These are phyloP conservation scores for Microthlaspi erraticum DNA, from an alignment of 345 rosid species.

Conservation along the genomic window DNA sequence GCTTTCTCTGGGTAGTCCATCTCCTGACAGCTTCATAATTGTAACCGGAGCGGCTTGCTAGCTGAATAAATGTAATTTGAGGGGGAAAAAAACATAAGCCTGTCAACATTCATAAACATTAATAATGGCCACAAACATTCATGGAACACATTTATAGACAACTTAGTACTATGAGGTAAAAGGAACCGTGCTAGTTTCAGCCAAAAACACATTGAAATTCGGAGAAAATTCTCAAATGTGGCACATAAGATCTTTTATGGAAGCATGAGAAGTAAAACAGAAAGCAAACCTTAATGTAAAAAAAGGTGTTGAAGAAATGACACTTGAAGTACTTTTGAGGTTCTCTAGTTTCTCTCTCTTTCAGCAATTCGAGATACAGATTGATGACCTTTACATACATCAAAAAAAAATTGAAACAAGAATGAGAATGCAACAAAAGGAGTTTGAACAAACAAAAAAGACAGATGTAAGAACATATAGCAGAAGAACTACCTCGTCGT, in stretches of 20 bases:
- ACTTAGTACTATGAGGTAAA: not conserved
- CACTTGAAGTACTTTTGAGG: constrained; percentile 79
- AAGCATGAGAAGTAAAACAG: not conserved
- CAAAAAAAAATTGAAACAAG: constrained; percentile 8
- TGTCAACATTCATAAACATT: not conserved
- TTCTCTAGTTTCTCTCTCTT: constrained; percentile 87
- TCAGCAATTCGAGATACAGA: constrained; percentile 80
- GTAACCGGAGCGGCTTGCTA: constrained; percentile 50
- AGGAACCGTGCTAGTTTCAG: not conserved
- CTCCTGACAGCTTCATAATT: constrained; percentile 78
- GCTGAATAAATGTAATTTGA: constrained; percentile 49
- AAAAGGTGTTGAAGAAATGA: constrained; percentile 89
- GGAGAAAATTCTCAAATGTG: not conserved
- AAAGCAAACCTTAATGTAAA: constrained; percentile 77
- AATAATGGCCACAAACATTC: not conserved
- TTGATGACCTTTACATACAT: constrained; percentile 72
- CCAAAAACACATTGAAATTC: not conserved
- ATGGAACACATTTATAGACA: not conserved
- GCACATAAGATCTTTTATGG: not conserved
- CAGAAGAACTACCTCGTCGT: constrained; percentile 69
- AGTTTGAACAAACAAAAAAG: not conserved
- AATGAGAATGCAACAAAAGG: not conserved
- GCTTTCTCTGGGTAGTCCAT: constrained; percentile 79
- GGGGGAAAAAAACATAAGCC: not conserved
- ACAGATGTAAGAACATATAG: not conserved